phyloP scores from a whole-genome alignment of 106 monocot species.

The Dactylorhiza incarnata region DNA sequence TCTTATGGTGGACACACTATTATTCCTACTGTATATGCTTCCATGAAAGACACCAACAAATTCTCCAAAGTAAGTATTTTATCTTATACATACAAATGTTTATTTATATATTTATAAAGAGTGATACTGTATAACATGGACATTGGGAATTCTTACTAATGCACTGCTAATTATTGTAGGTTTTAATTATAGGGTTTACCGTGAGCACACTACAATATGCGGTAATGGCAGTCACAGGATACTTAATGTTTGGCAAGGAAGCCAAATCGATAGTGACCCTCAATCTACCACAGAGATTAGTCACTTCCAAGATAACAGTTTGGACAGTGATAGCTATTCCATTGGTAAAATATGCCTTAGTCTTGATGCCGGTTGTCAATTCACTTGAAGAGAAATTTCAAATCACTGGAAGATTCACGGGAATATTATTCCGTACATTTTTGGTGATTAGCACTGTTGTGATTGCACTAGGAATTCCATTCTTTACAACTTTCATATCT shows the following conservation, averaged over 20 bases:
- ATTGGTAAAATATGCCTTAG: neutral
- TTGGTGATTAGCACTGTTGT: neutral
- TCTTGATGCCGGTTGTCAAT: neutral
- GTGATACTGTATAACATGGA: neutral
- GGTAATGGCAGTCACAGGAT: neutral
- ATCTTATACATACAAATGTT: no score
- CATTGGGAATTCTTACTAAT: neutral
- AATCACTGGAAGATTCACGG: neutral
- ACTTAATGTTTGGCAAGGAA: constrained; percentile 1
- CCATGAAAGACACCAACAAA: neutral
- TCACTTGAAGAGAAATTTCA: neutral
- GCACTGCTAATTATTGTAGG: neutral
- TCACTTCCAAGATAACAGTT: neutral
- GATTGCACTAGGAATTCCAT: neutral
- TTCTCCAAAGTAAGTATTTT: neutral
- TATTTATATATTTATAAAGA: no score
- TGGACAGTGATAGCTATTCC: neutral
- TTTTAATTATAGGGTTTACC: neutral
- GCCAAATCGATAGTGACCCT: constrained; percentile 3
- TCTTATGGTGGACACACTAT: neutral
- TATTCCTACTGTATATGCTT: neutral
- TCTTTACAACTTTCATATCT: neutral
- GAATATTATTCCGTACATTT: neutral
- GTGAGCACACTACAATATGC: neutral
- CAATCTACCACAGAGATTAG: neutral